Conservation (phyloP, 2,329 filamentous ascomycete genomes). For the Ploettnerulaceae sp. region DNA sequence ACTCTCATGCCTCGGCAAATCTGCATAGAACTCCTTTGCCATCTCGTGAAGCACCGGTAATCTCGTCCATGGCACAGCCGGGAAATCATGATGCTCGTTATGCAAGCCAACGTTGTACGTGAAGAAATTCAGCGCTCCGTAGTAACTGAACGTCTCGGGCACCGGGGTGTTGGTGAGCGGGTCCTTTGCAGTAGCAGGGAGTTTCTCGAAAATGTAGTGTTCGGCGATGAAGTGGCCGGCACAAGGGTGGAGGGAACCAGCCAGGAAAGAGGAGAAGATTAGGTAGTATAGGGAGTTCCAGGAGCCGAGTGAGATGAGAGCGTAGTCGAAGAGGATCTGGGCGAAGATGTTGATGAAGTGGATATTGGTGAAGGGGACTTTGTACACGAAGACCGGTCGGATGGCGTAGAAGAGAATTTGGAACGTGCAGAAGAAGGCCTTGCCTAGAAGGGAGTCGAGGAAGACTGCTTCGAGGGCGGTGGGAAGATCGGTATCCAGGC, state of each 20-base stretch:
- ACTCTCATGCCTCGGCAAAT: constrained; percentile 79
- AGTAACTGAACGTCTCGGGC: constrained; percentile 96
- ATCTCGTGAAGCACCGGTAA: constrained; percentile 72
- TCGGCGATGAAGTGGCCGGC: constrained; percentile 98
- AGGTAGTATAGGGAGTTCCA: constrained; percentile 72
- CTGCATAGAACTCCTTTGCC: constrained; percentile 86
- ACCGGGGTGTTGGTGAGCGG: constrained; percentile 55
- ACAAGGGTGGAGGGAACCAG: constrained; percentile 87
- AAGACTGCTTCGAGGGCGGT: constrained; percentile 88
- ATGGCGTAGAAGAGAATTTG: constrained; percentile 99
- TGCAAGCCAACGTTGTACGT: constrained; percentile 98
- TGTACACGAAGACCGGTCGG: constrained; percentile 91
- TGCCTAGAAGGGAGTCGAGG: constrained; percentile 90
- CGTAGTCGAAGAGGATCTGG: constrained; percentile 73
- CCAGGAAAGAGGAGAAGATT: constrained; percentile 84
- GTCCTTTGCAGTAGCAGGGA: constrained; percentile 46
- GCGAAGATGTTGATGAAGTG: constrained; percentile 76
- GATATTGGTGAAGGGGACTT: constrained; percentile 78
- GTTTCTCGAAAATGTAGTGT: constrained; percentile 77
- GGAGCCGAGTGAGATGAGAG: constrained; percentile 57
- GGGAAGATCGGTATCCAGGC: constrained; percentile 91
- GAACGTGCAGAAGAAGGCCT: constrained; percentile 98
- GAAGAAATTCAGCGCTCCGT: constrained; percentile 83
- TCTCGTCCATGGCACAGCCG: constrained; percentile 89
- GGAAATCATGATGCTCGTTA: constrained; percentile 99